phyloP scores from a whole-genome alignment of 139 green algal species.

The Closterium sp. region DNA sequence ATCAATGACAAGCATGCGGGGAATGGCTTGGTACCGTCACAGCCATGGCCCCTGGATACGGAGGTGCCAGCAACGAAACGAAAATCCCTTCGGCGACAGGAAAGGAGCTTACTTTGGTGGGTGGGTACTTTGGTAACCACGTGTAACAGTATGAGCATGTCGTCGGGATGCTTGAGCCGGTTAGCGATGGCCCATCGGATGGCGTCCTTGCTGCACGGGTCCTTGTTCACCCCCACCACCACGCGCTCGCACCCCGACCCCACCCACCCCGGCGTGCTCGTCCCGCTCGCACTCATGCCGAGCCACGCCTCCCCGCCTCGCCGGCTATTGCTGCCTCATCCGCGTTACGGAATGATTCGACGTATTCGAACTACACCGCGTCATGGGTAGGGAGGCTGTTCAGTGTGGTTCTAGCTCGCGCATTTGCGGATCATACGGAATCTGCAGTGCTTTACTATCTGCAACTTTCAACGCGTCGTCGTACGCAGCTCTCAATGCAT shows the following conservation, averaged over 20 bases:
- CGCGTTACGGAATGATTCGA: neutral
- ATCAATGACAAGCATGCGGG: neutral
- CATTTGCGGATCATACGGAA: neutral
- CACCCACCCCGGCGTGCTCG: neutral
- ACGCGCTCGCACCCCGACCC: conserved; percentile 7
- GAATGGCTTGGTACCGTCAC: neutral
- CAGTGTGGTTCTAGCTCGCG: too few species aligned
- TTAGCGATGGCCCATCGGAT: conserved; percentile 32
- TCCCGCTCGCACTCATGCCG: neutral
- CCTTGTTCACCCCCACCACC: conserved; percentile 15
- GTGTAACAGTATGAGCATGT: conserved; percentile 25
- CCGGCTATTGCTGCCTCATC: neutral
- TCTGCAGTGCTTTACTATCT: too few species aligned
- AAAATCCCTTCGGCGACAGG: neutral
- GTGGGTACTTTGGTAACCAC: conserved; percentile 32
- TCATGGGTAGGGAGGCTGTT: neutral
- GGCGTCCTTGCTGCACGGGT: conserved; percentile 12
- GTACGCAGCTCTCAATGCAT: neutral
- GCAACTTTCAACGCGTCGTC: neutral
- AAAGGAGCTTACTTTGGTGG: neutral
- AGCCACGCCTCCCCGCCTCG: neutral
- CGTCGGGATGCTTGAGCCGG: conserved; percentile 13
- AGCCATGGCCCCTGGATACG: too few species aligned
- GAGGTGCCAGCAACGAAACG: neutral
- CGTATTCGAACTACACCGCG: neutral